Evolutionary conservation across 2,329 filamentous ascomycete genomes (phyloP), one percentile per base, ranked within the genome.

Genomic region (Nemania abortiva): DNA sequence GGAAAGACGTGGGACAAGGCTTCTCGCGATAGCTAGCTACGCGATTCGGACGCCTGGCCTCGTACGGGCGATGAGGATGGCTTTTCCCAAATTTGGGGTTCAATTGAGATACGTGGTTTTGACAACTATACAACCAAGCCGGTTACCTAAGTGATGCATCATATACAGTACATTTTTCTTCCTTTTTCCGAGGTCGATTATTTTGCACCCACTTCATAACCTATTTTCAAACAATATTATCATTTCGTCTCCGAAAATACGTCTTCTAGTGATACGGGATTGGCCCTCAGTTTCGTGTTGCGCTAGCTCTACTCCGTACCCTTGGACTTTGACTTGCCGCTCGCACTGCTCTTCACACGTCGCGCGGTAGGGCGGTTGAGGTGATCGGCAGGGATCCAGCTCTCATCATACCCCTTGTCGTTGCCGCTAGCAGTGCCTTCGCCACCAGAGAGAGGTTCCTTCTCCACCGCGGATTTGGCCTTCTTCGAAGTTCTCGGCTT

Each of bases 351-450:
- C 88, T 90, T 90, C 81, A 88, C 87, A 73, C 89, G 87, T 81
- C 88, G 88, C 66, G 89, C 92, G 74, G 92, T 87, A 45, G 95
- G 95, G 75, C 93, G 91, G 85, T 95, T 93, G 81, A 98, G 89
- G 83, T 98, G 95, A 80, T 92, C 90, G 71, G 90, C 89, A 34
- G 95, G 94, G 76, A 98, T 97, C 95, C 95, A 98, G 85, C 91
- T 93, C 85, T 95, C 91, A 77, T 97, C 95, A 82, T 95, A 97
- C 70, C 87, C 87, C 84, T 93, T 93, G 70, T 87, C 84, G 71
- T 90, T 86, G 68, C 90, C 88, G 72, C 88, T 90, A 65, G 91
- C 88, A 66, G 90, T 89, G 71, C 89, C 90, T 81, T 94, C 92
- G 71, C 89, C 88, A 71, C 91, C 91, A 47, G 91, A 89, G 57